Base-by-base conservation (phyloP, 2,329 filamentous ascomycete species). In the Stemphylium beticola region DNA sequence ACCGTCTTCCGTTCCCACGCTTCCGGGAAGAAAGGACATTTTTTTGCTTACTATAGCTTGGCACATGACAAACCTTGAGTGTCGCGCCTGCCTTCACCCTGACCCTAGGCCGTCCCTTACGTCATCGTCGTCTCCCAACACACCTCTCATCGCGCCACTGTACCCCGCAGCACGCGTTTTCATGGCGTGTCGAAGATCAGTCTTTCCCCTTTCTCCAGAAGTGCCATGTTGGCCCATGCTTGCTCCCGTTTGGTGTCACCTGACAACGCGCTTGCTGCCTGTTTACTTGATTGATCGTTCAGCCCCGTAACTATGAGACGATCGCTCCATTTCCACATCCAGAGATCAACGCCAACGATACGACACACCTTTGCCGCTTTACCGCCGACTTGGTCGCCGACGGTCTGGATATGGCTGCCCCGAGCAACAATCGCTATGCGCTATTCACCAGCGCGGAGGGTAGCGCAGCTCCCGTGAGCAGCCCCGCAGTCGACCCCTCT, bases 381-480 rank as follows among this genome's bases (percentile, higher is more conserved):
- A 29, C 18, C 4, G 3, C 22, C 26, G 15, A 26, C 42, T 11
- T 26, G 22, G 5, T 40, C 15, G 24, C 32, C 9, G 37, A n/a
- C 14, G 20, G 20, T 15, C 26, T 37, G 11, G 32, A 40, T 9
- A 71, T 72, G 68, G 56, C 53, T 17, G 36, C 54, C 18, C 40
- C 56, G 22, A 37, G 42, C 31, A 32, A 45, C 31, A 72, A 72
- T 29, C 67, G 69, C 18, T 72, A 66, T 45, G 63, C 67, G 24
- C 50, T 70, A 11, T 66, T 71, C 29, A 43, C 50, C 7, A 60
- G 61, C 2, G 32, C 52, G 4, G 57, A 65, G 15, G 57, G 58
- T 5, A 57, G 52, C 9, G 39, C 15, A 15, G 24, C 42, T 4
- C 44, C 62, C 4, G 20, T 17, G 11, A 36, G 33, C 14, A 41